phyloP scores from a whole-genome alignment of 495 filamentous ascomycete genomes.

The Hyaloscypha variabilis region DNA sequence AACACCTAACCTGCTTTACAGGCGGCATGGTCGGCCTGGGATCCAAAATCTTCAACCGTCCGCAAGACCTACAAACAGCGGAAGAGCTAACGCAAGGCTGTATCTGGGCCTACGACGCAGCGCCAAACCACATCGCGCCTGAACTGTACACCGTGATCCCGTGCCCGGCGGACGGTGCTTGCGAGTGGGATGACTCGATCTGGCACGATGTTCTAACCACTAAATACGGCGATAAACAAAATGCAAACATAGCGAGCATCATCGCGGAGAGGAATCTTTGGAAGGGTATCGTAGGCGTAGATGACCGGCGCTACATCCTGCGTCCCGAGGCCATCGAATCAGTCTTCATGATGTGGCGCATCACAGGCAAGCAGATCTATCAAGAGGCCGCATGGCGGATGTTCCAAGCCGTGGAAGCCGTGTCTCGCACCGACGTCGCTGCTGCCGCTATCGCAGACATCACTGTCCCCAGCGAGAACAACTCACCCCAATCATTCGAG shows the following conservation, averaged over 20 bases:
- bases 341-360: slow-evolving; percentile 62
- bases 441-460: slow-evolving; percentile 47
- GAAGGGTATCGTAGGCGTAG: slow-evolving; percentile 59
- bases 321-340: slow-evolving; percentile 67
- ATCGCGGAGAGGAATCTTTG: slow-evolving; percentile 51
- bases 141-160: slow-evolving; percentile 58
- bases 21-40: slow-evolving; percentile 85
- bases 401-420: slow-evolving; percentile 50
- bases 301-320: slow-evolving; percentile 68
- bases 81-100: slow-evolving; percentile 81
- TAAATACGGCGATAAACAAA: not conserved
- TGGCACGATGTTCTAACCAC: slow-evolving; percentile 19
- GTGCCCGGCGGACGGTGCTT: slow-evolving; percentile 26
- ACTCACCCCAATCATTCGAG: too few species aligned
- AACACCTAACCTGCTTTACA: slow-evolving; percentile 69
- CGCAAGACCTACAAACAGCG: slow-evolving; percentile 71
- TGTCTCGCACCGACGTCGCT: slow-evolving; percentile 46
- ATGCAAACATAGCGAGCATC: slow-evolving; percentile 28
- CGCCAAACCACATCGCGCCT: slow-evolving; percentile 74
- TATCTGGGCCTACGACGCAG: slow-evolving; percentile 76
- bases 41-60: slow-evolving; percentile 69
- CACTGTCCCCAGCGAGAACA: slow-evolving; percentile 39
- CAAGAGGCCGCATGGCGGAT: slow-evolving; percentile 65
- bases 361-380: slow-evolving; percentile 56
- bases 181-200: slow-evolving; percentile 26